Evolutionary conservation across 345 rosid species (phyloP), one percentile per base, ranked within the genome.

Genomic region (Syzygium aqueum): DNA sequence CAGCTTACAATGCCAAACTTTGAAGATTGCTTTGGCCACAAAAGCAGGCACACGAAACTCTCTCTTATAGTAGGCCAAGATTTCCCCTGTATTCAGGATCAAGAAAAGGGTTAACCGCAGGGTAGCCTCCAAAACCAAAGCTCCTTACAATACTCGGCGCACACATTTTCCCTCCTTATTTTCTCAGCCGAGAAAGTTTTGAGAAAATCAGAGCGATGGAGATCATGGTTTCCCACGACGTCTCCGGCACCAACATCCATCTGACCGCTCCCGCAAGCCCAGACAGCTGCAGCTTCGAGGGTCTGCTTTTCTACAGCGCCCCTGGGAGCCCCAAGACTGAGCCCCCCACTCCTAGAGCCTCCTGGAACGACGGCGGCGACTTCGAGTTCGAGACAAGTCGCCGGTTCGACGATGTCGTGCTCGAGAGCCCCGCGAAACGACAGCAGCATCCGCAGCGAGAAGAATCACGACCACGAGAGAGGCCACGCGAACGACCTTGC

Each of bases 321-420:
- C 92, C 92, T 25, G 54, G 86, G 14, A 90, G 92, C 57, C 93
- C 90, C 80, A 84, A 61, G 85, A 21, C 83, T 13, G 84, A 85
- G 65, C 89, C 86, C 49, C 17, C 87, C 14, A 80, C 91, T 12
- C 63, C 91, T 21, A 85, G 23, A 23, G 56, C 49, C 49, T 37
- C 80, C 80, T 73, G 49, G 25, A 19, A 37, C 13, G 49, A 73
- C 80, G 49, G 80, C 30, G 50, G 52, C 8, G 91, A 90, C 9
- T 93, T 94, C 33, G 94, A 94, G 87, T 94, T 93, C 51, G 90
- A 86, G 30, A 91, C 91, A 0, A 90, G 93, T 25, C 90, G 86
- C 49, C 87, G 86, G n/a, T 91, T 89, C 86, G 84, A 51, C 13
- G 87, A 57, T 30, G 12, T 6, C 77, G 50, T 53, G 28, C 46